These are phyloP conservation scores for Colletotrichum karsti DNA, from an alignment of 2,329 filamentous ascomycete species.

Conservation along the genomic window DNA sequence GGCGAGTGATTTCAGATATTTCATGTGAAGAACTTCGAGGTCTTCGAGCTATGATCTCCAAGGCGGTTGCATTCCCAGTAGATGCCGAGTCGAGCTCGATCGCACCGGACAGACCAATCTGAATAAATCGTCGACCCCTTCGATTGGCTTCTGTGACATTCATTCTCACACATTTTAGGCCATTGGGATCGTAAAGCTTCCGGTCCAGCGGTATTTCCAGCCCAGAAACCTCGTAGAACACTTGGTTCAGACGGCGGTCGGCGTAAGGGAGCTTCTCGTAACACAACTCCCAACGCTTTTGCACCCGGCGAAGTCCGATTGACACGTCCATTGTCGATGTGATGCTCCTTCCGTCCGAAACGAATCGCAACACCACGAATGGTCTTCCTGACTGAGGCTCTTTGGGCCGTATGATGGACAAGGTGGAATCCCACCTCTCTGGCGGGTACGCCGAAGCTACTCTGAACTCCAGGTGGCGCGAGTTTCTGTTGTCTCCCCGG, in stretches of 20 bases:
- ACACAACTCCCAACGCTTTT: not conserved
- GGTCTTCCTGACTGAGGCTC: constrained; percentile 2
- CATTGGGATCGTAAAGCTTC: not conserved
- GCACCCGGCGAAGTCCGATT: not conserved
- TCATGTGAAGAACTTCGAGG: not conserved
- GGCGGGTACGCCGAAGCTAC: not conserved
- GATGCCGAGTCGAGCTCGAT: not conserved
- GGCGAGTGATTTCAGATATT: not conserved
- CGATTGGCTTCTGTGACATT: not conserved
- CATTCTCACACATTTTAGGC: not conserved
- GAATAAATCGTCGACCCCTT: constrained; percentile 3
- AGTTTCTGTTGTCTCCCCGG: not conserved
- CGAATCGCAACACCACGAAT: not conserved
- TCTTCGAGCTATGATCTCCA: too few relatives aligned
- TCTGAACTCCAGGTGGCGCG: not conserved
- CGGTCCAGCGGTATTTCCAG: not conserved
- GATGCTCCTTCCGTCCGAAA: not conserved
- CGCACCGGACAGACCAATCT: not conserved
- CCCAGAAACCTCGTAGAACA: not conserved
- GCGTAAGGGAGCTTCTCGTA: not conserved
- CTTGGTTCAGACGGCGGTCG: not conserved
- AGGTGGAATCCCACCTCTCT: constrained; percentile 8
- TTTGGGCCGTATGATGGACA: not conserved
- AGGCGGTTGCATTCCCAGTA: not conserved
- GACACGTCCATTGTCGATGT: not conserved